Evolutionary conservation across 2,329 filamentous ascomycete species (phyloP).

Genomic region (Colletotrichum agaves): DNA sequence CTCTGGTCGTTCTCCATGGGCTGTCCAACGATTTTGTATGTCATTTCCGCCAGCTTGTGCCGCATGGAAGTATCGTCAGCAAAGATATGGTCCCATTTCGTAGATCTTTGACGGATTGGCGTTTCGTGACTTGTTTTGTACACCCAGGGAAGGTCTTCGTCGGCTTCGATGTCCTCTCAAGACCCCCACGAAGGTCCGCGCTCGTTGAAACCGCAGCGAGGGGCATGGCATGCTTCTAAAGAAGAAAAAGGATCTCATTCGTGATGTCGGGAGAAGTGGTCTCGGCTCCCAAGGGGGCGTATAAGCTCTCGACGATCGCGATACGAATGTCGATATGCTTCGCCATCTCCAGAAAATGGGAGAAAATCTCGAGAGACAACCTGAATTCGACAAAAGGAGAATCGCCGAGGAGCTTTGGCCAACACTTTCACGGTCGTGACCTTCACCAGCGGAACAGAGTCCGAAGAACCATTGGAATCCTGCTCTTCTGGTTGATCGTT

Average conservation of each 20-base stretch:
- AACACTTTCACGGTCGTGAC: slow-evolving; percentile 27
- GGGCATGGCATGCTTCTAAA: slow-evolving; percentile 5
- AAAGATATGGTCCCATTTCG: background rate
- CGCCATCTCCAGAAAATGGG: slow-evolving; percentile 2
- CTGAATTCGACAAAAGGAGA: background rate
- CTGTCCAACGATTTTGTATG: background rate
- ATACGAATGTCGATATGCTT: slow-evolving; percentile 17
- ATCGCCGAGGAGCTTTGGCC: slow-evolving; percentile 14
- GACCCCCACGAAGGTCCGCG: background rate
- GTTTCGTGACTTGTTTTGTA: no score
- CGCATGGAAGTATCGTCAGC: background rate
- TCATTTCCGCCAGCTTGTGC: background rate
- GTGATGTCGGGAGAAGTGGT: background rate
- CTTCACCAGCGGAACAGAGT: background rate
- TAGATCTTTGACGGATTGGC: slow-evolving; percentile 5
- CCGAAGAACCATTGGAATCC: background rate
- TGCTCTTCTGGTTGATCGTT: background rate
- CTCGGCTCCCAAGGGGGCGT: background rate
- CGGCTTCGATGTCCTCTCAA: slow-evolving; percentile 4
- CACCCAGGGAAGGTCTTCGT: background rate
- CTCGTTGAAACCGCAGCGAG: slow-evolving; percentile 13
- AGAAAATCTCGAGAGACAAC: background rate
- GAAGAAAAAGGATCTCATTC: background rate
- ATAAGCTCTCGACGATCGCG: slow-evolving; percentile 16
- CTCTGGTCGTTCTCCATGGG: slow-evolving; percentile 10